phyloP scores from a whole-genome alignment of 768 basidiomycete species.

The Podaxis carcinomalis region DNA sequence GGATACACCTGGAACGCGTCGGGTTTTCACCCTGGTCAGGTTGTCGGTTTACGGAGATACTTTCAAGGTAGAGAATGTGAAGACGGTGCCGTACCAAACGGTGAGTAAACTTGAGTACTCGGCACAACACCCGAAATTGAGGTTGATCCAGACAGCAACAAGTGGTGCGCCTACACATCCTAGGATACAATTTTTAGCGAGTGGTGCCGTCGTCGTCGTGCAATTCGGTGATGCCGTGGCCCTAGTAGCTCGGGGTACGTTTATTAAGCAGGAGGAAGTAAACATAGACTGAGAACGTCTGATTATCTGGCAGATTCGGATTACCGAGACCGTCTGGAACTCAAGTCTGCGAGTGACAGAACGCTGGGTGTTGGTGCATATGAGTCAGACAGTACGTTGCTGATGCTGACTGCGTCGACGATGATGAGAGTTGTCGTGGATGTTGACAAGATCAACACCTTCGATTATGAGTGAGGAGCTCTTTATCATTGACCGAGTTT shows the following conservation, averaged over 20 bases:
- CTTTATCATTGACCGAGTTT: neutral
- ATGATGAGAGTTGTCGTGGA: conserved; percentile 68
- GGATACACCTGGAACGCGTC: conserved; percentile 44
- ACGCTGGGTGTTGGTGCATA: conserved; percentile 68
- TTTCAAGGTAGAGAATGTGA: conserved; percentile 46
- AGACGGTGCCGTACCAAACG: conserved; percentile 70
- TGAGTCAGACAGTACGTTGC: conserved; percentile 41
- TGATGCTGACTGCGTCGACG: conserved; percentile 62
- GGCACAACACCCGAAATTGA: neutral
- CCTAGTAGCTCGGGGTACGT: conserved; percentile 59
- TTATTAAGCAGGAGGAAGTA: no score
- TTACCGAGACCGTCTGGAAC: conserved; percentile 67
- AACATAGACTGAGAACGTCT: neutral
- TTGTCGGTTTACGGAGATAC: conserved; percentile 37
- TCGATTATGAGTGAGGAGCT: conserved; percentile 58
- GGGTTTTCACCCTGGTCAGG: conserved; percentile 61
- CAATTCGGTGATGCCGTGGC: conserved; percentile 79
- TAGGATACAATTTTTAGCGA: conserved; percentile 54
- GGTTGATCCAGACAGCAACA: conserved; percentile 46
- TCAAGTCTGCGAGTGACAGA: conserved; percentile 63
- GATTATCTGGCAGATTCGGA: conserved; percentile 48
- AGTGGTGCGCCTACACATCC: conserved; percentile 73
- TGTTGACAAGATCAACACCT: conserved; percentile 53
- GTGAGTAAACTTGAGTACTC: conserved; percentile 34
- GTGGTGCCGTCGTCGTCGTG: conserved; percentile 54